Evolutionary conservation across 2,329 filamentous ascomycete genomes (phyloP).

Genomic region (Alternaria brassicicola): DNA sequence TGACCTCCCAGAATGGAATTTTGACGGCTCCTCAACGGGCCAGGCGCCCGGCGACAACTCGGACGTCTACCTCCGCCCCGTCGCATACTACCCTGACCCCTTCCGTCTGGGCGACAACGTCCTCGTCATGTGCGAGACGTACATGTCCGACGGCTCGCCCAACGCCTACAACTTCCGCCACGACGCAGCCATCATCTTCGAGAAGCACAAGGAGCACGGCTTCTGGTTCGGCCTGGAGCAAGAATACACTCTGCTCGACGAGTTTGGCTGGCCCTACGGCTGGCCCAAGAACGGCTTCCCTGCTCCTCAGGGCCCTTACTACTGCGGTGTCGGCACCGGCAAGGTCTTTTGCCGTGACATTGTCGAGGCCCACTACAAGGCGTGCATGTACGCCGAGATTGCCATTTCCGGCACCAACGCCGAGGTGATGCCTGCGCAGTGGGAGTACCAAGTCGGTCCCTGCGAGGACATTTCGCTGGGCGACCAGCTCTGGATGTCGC

Average conservation of each 20-base stretch:
- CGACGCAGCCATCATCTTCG: slow-evolving; percentile 88
- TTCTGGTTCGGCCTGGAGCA: slow-evolving; percentile 99
- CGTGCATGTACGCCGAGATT: slow-evolving; percentile 85
- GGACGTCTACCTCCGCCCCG: slow-evolving; percentile 93
- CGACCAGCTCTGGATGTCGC: slow-evolving; percentile 94
- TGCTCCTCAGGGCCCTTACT: slow-evolving; percentile 91
- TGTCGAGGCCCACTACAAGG: slow-evolving; percentile 92
- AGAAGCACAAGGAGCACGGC: slow-evolving; percentile 78
- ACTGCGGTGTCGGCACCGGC: slow-evolving; percentile 96
- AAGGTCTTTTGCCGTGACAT: slow-evolving; percentile 98
- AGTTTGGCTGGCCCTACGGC: slow-evolving; percentile 87
- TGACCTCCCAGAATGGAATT: slow-evolving; percentile 80
- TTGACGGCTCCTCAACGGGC: slow-evolving; percentile 86
- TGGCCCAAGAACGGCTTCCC: slow-evolving; percentile 89
- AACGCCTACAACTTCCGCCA: slow-evolving; percentile 99
- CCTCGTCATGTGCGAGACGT: slow-evolving; percentile 92
- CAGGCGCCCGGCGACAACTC: slow-evolving; percentile 96
- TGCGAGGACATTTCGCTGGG: slow-evolving; percentile 87
- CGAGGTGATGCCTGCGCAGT: slow-evolving; percentile 97
- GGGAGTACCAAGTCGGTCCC: slow-evolving; percentile 97
- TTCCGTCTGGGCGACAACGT: slow-evolving; percentile 91
- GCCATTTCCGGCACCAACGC: slow-evolving; percentile 98
- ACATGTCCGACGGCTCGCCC: slow-evolving; percentile 89
- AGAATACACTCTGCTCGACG: slow-evolving; percentile 93
- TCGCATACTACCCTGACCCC: slow-evolving; percentile 87